Base-by-base conservation (phyloP, 805 yeast genomes). In the Saccharomycopsis malanga region DNA sequence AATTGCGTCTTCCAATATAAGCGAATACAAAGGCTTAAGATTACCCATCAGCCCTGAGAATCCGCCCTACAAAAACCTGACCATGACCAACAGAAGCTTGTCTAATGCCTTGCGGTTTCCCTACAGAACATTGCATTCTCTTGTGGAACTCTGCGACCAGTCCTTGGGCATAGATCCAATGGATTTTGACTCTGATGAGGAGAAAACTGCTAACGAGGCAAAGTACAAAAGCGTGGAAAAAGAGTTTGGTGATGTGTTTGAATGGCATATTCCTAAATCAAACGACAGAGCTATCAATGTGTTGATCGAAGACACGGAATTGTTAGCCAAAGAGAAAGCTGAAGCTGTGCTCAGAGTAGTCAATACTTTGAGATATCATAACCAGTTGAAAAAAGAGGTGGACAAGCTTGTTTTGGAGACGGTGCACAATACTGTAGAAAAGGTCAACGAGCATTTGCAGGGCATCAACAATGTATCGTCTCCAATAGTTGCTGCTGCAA, bases 341-440 rank as follows among this genome's bases (percentile, higher is more conserved):
- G 87, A 82, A 44, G 72, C 85, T 0, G 72, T 87, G 17, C 68
- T 77, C 15, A 69, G 96, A 57, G 69, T 85, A 46, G 81, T 86
- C 12, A 83, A 88, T 52, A 76, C 87, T 2, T 68, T 86, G 50
- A 77, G 82, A 46, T 87, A 83, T 60, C 79, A 85, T 18, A 83
- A 83, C 53, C 81, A 79, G 56, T 79, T 88, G 42, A 83, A 86
- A 45, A 76, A 73, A 44, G 96, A 89, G 61, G 84, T 87, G 3
- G 93, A 87, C 58, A 71, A 64, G 18, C 66, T 79, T 57, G 88
- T 88, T 2, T 63, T 84, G 23, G 64, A 68, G 32, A 69, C 82
- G 1, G 85, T 89, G 2, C 66, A 72, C 21, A 78, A 79, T 30
- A 82, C 93, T 0, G 72, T 87, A 12, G 34, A 18, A 15, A 36